Evolutionary conservation across 2,329 filamentous ascomycete species (phyloP), one percentile per base, ranked within the genome.

Genomic region (Penicillium sp.): DNA sequence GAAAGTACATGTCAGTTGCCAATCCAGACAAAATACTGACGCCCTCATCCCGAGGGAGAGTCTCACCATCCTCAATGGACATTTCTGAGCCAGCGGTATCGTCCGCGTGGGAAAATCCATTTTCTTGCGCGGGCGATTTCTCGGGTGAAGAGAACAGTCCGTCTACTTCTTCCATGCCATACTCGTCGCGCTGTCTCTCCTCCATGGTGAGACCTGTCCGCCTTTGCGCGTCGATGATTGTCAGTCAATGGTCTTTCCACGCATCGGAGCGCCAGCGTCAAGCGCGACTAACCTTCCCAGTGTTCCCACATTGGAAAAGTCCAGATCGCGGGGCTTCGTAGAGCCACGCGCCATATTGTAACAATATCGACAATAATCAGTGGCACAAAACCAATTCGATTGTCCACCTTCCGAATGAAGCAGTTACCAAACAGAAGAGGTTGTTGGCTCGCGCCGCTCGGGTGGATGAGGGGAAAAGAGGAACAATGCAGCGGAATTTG

Each of bases 101-200:
- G 39, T 60, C 63, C 48, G 58, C 59, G 38, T 56, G 52, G 36
- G 56, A 46, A 45, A 65, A 63, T 4, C 56, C 66, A 53, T 66
- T 63, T 35, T 59, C 54, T 49, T 62, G 63, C 24, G 61, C 52
- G 1, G 76, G 73, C n/a, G 76, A 78, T 46, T 84, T 86, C 56
- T 82, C 80, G 11, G 90, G 90, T 18, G 90, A 95, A 7, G 90
- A 96, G 69, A 95, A 95, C 56, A 97, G 82, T 57, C 82, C 82
- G 33, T 91, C 87, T 49, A 95, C 79, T 33, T 88, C 85, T 66
- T 96, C 89, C 75, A 98, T 83, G 68, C 91, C 93, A 76, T 95
- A 77, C 66, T 94, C 90, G 71, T 97, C 91, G 71, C 89, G 86
- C 51, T 84, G 76, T 45, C 88, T 88, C 47, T 95, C 88, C 61